phyloP scores from a whole-genome alignment of 495 filamentous ascomycete species.

The Friedmanniomyces simplex region DNA sequence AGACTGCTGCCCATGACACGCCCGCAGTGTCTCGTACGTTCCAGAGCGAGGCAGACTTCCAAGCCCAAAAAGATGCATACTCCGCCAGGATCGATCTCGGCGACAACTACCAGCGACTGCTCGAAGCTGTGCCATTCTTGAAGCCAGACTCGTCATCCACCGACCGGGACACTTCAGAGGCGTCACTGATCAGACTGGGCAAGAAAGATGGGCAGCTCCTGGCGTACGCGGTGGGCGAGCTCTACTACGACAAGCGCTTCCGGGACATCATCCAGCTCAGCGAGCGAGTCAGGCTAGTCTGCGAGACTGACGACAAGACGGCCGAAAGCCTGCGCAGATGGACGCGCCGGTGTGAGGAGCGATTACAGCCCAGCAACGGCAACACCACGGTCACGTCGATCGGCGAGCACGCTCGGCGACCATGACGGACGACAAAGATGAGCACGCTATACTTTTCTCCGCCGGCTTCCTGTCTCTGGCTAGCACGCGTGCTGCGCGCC shows the following conservation, averaged over 20 bases:
- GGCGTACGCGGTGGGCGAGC: slow-evolving; percentile 17
- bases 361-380: background rate
- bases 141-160: background rate
- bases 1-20: slow-evolving; percentile 8
- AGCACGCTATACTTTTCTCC: background rate
- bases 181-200: background rate
- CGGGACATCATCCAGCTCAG: slow-evolving; percentile 9
- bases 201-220: slow-evolving; percentile 16
- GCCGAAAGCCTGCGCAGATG: slow-evolving; percentile 7
- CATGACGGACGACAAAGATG: background rate
- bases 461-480: background rate
- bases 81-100: slow-evolving; percentile 8
- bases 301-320: slow-evolving; percentile 10
- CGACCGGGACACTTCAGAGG: background rate
- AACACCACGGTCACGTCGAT: background rate
- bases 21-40: slow-evolving; percentile 6
- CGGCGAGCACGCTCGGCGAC: background rate
- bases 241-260: slow-evolving; percentile 16
- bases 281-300: background rate
- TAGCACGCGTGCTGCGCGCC: background rate
- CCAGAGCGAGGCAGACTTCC: slow-evolving; percentile 13
- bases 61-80: slow-evolving; percentile 8
- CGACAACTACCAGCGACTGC: slow-evolving; percentile 3
- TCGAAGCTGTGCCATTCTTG: slow-evolving; percentile 6
- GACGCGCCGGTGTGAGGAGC: background rate